Conservation (phyloP, 2,329 filamentous ascomycete genomes). For the Penicillium oxalicum region DNA sequence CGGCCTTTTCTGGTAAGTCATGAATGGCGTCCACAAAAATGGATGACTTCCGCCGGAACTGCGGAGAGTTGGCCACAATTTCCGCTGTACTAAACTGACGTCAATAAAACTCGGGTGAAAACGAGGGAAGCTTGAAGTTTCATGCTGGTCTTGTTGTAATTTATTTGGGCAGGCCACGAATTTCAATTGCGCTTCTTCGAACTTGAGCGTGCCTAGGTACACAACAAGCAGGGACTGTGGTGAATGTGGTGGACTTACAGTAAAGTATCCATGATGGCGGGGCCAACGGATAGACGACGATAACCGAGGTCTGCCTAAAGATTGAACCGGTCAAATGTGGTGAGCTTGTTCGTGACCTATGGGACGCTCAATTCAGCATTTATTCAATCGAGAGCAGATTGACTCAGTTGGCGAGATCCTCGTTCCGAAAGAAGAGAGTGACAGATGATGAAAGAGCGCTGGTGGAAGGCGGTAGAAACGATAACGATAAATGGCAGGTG, state of each 20-base stretch:
- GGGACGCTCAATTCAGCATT: no score
- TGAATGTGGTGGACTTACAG: slow-evolving; percentile 32
- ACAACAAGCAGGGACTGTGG: neutral
- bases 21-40: slow-evolving; percentile 97
- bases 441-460: slow-evolving; percentile 1
- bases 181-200: neutral
- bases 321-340: neutral
- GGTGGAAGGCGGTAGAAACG: slow-evolving; percentile 15
- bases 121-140: neutral
- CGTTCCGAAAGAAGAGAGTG: neutral
- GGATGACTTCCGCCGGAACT: slow-evolving; percentile 86
- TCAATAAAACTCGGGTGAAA: slow-evolving; percentile 16
- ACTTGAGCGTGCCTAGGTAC: no score
- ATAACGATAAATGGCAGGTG: slow-evolving; percentile 7
- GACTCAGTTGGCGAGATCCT: neutral
- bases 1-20: slow-evolving; percentile 74
- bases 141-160: neutral
- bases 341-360: neutral
- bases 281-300: slow-evolving; percentile 6
- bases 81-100: slow-evolving; percentile 66
- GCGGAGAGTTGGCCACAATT: slow-evolving; percentile 81
- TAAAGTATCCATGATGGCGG: slow-evolving; percentile 43
- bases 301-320: neutral
- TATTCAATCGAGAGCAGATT: no score
- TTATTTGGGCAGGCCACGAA: neutral